Conservation (phyloP, 345 rosid species). For the Eucalyptus dawsonii region DNA sequence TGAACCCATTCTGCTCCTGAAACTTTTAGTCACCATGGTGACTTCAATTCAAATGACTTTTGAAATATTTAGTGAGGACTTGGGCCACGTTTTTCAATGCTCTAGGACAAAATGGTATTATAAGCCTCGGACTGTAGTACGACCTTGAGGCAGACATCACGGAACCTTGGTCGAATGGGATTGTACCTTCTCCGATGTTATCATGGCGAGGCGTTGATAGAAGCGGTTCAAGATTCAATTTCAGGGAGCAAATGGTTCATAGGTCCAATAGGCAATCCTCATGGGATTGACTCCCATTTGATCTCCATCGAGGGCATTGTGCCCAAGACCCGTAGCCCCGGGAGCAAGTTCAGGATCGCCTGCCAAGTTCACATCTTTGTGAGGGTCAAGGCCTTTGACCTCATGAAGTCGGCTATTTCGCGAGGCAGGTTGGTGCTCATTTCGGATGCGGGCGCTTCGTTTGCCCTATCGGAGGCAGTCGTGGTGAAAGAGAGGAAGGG, state of each 20-base stretch:
- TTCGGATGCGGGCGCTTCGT: slow-evolving; percentile 16
- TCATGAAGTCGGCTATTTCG: slow-evolving; percentile 16
- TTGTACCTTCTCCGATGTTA: background rate
- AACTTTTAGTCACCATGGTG: no score
- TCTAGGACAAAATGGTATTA: background rate
- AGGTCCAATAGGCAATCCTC: background rate
- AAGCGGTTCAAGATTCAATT: background rate
- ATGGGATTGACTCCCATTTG: slow-evolving; percentile 15
- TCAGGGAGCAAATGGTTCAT: background rate
- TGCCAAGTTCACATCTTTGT: slow-evolving; percentile 63
- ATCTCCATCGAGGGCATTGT: slow-evolving; percentile 62
- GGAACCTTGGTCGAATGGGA: background rate
- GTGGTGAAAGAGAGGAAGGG: slow-evolving; percentile 44
- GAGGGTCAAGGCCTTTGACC: slow-evolving; percentile 10
- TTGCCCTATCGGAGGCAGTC: slow-evolving; percentile 48
- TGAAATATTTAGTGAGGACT: background rate
- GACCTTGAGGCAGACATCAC: background rate
- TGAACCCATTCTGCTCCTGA: no score
- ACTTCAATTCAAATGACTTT: background rate
- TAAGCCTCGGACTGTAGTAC: background rate
- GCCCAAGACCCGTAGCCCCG: slow-evolving; percentile 27
- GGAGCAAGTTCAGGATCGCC: slow-evolving; percentile 30
- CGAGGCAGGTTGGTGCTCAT: slow-evolving; percentile 40
- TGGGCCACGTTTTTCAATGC: background rate
- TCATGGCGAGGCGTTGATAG: background rate